Base-by-base conservation (phyloP, 106 monocot genomes). In the Allium sativum region DNA sequence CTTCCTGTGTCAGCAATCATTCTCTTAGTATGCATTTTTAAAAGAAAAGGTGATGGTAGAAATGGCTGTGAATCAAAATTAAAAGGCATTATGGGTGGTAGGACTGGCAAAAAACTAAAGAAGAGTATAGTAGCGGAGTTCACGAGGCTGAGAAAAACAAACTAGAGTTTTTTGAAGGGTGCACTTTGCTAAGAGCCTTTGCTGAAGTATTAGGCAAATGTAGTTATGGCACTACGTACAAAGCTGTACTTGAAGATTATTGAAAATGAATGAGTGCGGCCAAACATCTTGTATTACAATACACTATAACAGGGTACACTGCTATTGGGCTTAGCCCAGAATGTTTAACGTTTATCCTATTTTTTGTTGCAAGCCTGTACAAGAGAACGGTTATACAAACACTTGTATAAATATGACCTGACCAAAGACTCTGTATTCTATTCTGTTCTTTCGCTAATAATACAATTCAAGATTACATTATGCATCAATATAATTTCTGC, bases 131-230 rank as follows among this genome's bases (percentile, higher is more conserved):
- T 53, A 98, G 91, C 48, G 82, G 85, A 20, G 81, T 79, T 65
- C 98, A 99, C 59, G 85, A 88, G 40, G 78, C 85, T 9, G 98
- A 92, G 68, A 88, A 79, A 66, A 91, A 98, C 62, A 98, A 88
- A 40, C 62, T 98, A 58, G 70, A 85, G 18, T 98, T 98, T 72
- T 98, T 98, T 42, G 91, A 98, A 52, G 91, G 91, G 1, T 82
- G 87, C 65, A 55, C 80, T 12, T 73, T 98, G 12, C 64, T 98
- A 55, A 84, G 91, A 69, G 96, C 96, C 55, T 98, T 91, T 21
- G 96, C 96, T 15, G 96, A 98, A 73, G 85, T 98, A 50, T 82
- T 98, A 65, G 96, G 96, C 7, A 98, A 98, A 66, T 91, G 96
- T 40, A 98, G 80, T 72, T 91, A 85, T 51, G 96, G 96, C 10